These are phyloP conservation scores for Cytospora leucostoma DNA, from an alignment of 2,329 filamentous ascomycete genomes.

Conservation along the genomic window DNA sequence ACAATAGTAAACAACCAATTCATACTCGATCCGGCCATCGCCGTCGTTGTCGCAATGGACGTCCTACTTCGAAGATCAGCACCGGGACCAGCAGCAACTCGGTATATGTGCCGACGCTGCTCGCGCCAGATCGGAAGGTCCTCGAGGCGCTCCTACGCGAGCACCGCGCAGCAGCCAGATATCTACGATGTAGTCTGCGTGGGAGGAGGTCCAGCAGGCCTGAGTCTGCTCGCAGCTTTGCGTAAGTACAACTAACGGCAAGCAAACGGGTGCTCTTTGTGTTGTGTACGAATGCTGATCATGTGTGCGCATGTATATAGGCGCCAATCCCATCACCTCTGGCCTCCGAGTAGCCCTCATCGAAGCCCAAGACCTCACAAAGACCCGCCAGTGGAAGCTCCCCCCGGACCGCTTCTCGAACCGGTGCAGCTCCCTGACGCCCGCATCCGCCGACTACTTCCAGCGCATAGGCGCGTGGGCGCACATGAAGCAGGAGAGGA, in stretches of 20 bases:
- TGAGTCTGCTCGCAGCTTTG: slow-evolving; percentile 77
- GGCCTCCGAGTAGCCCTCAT: slow-evolving; percentile 83
- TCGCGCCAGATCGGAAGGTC: slow-evolving; percentile 39
- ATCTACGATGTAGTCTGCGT: slow-evolving; percentile 94
- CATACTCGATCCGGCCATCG: background rate
- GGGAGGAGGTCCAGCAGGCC: slow-evolving; percentile 83
- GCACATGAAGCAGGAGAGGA: slow-evolving; percentile 69
- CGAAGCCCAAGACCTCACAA: slow-evolving; percentile 82
- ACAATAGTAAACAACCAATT: background rate
- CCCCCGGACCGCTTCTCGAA: slow-evolving; percentile 78
- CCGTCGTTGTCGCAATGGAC: slow-evolving; percentile 30
- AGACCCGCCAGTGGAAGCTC: slow-evolving; percentile 66
- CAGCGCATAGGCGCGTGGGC: slow-evolving; percentile 82
- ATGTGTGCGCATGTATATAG: slow-evolving; percentile 44
- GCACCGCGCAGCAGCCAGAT: slow-evolving; percentile 54
- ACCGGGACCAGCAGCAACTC: slow-evolving; percentile 27
- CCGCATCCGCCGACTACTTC: slow-evolving; percentile 81
- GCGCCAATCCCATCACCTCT: slow-evolving; percentile 72
- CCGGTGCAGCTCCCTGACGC: slow-evolving; percentile 92
- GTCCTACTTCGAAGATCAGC: slow-evolving; percentile 29
- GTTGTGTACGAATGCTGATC: background rate
- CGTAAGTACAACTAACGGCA: slow-evolving; percentile 53
- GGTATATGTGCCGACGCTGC: slow-evolving; percentile 52
- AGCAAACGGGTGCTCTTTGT: too few relatives aligned
- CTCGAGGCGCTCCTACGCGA: slow-evolving; percentile 45